Evolutionary conservation across 2,329 filamentous ascomycete species (phyloP), one percentile per base, ranked within the genome.

Genomic region (Dothistroma septosporum): DNA sequence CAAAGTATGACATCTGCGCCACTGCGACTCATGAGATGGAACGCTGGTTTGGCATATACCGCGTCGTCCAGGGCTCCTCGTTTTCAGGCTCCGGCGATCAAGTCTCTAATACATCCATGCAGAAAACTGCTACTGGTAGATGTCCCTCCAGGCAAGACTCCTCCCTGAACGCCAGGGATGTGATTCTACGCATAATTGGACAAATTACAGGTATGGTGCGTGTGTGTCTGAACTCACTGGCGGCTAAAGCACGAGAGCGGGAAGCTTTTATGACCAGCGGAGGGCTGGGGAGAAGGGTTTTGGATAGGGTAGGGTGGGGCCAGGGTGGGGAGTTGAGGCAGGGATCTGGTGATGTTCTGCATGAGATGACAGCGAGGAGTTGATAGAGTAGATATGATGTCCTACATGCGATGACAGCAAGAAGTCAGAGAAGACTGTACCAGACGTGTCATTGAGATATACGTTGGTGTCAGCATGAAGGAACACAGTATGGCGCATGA

Each of bases 171-270:
- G 70, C 72, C 24, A 69, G 35, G 19, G 61, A 58, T 31, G 10
- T 73, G 37, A 84, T 70, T 74, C 78, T 6, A 79, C 84, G 50
- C 78, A 81, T 60, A 82, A 84, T 65, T 83, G 78, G 64, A 84
- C 84, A 81, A 62, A 78, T 60, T 78, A 65, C 41, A 61, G 56
- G 22, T 56, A 62, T 31, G 66, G 66, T 28, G 41, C 53, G n/a
- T 68, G 66, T 49, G 37, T 65, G 54, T 57, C 57, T n/a, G 52
- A 61, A 24, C 66, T 67, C 53, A 63, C 61, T 7, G 33, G 22
- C 33, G 65, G 63, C 9, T 63, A 67, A 55, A 41, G 41, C 19
- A 57, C 55, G 6, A 19, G 63, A 19, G 63, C 63, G 4, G 57
- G 33, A 41, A 47, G 59, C 8, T 55, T 66, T 4, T 66, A 61